Evolutionary conservation across 495 filamentous ascomycete genomes (phyloP).

Genomic region (Entonaema liquescens): DNA sequence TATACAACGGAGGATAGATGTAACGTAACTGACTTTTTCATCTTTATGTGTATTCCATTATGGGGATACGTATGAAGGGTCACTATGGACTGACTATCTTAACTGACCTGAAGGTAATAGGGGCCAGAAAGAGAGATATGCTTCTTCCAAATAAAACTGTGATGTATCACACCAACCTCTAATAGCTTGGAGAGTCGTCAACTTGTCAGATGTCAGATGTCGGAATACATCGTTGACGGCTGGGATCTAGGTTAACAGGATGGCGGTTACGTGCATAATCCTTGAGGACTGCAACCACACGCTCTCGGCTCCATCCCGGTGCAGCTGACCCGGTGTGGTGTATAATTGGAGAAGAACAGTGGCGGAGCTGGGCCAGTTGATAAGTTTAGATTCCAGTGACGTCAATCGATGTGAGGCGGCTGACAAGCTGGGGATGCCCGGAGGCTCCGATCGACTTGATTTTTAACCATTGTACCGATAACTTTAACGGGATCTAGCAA

Average conservation of each 20-base stretch:
- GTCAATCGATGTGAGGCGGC: slow-evolving; percentile 1
- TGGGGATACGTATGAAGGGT: neutral
- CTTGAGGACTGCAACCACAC: neutral
- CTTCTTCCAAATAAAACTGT: neutral
- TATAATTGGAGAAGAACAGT: neutral
- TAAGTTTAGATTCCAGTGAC: slow-evolving; percentile 9
- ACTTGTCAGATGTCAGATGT: slow-evolving; percentile 6
- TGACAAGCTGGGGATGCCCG: slow-evolving; percentile 30
- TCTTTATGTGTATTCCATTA: too few relatives aligned
- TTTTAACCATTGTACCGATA: slow-evolving; percentile 3
- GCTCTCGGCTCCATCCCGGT: slow-evolving; percentile 15
- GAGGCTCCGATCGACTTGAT: slow-evolving; percentile 5
- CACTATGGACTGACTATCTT: neutral
- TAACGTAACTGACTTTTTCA: too few relatives aligned
- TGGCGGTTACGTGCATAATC: neutral
- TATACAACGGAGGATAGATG: neutral
- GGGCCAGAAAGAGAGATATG: neutral
- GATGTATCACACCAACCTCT: neutral
- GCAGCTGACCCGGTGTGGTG: neutral
- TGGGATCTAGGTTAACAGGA: neutral
- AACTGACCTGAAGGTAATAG: neutral
- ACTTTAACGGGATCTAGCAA: slow-evolving; percentile 1
- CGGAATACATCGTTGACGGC: neutral
- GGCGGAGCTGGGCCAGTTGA: neutral
- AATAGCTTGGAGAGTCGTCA: neutral